Evolutionary conservation across 2,329 filamentous ascomycete genomes (phyloP), one percentile per base, ranked within the genome.

Genomic region (Macrophomina phaseolina): DNA sequence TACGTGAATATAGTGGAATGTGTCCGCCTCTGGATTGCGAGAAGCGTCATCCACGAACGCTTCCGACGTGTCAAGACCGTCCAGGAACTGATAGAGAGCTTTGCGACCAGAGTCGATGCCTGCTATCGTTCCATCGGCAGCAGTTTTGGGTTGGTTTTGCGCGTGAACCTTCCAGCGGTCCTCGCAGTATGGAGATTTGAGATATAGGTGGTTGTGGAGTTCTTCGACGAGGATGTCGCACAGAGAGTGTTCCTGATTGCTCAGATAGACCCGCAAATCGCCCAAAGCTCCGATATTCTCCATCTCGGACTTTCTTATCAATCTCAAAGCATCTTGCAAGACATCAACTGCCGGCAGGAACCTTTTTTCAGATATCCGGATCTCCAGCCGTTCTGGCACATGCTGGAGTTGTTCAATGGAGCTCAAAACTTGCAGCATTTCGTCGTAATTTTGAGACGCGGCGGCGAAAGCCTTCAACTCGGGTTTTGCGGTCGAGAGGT

Each of bases 141-240:
- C 76, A 9, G 75, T 72, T 51, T 80, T 81, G 56, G 87, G 84
- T 70, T 91, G 89, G 45, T 85, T 86, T 72, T 90, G 90, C 45
- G 90, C 86, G 68, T 97, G 87, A 67, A 86, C 87, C 78, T 97
- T 96, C 95, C 95, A 99, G 71, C 95, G 86, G 76, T 97, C 93
- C 76, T 97, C 93, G 75, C 94, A 98, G 76, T 99, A 99, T 0
- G 94, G 95, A 3, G 94, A 98, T 77, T 98, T 98, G 46, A 99
- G 87, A 76, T 99, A 99, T 4, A 99, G 85, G 79, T 99, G 95
- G 76, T 97, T 95, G 76, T 99, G 95, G 40, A 99, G 84, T 78
- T 99, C 95, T 77, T 99, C 95, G n/a, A 98, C 89, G 66, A 99
- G 78, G 64, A 98, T 98, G 75, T 99, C 95, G 74, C 94, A 94